Conservation (phyloP, 2,329 filamentous ascomycete species). For the Botrytis galanthina region DNA sequence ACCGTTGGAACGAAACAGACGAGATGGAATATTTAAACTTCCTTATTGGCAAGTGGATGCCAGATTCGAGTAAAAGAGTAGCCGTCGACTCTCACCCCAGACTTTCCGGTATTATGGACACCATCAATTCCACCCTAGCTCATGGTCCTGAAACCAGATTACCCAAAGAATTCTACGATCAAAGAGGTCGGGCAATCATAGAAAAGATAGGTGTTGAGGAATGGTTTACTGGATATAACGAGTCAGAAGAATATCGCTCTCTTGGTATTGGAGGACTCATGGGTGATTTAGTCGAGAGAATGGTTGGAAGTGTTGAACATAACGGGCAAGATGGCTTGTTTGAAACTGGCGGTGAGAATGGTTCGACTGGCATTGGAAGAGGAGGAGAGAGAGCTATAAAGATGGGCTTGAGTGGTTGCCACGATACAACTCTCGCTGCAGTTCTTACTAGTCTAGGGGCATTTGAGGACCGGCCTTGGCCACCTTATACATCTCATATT, state of each 20-base stretch:
- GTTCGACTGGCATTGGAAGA: constrained; percentile 42
- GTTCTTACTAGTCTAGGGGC: constrained; percentile 76
- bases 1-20: constrained; percentile 70
- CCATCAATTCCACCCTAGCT: constrained; percentile 81
- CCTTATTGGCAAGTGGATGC: constrained; percentile 83
- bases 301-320: constrained; percentile 65
- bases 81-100: constrained; percentile 82
- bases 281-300: constrained; percentile 76
- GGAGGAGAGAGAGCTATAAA: constrained; percentile 57
- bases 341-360: constrained; percentile 44
- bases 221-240: constrained; percentile 86
- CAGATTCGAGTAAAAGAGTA: constrained; percentile 62
- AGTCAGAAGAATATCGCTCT: constrained; percentile 81
- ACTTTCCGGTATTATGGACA: constrained; percentile 90
- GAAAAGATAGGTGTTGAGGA: constrained; percentile 78
- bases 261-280: constrained; percentile 83
- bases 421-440: constrained; percentile 88
- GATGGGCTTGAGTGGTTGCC: constrained; percentile 80
- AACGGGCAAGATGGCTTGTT: constrained; percentile 52
- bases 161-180: constrained; percentile 84
- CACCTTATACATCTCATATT: constrained; percentile 88
- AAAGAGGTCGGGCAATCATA: constrained; percentile 65
- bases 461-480: constrained; percentile 74
- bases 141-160: constrained; percentile 78
- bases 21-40: constrained; percentile 84